Percentiles rank a stretch among this genome's conserved stretches.
phyloP scores from a whole-genome alignment of 352 stramenopile genomes.

The Aphanomyces cochlioides region DNA sequence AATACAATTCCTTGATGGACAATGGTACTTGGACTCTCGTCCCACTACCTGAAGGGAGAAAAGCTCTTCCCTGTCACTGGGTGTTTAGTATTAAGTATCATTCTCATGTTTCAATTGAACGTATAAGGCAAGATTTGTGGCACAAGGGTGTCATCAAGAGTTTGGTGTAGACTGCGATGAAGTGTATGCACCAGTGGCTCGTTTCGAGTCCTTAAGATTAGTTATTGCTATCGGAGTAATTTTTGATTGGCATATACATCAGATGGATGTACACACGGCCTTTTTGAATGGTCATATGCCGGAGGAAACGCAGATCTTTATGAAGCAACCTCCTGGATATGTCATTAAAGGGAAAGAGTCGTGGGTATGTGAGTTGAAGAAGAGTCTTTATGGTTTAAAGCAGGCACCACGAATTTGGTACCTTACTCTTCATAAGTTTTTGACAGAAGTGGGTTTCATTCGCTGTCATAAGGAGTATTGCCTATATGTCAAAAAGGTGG shows the following conservation, averaged over 20 bases:
- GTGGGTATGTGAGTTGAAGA: background rate
- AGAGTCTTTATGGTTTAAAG: too few relatives aligned
- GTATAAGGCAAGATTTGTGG: constrained; percentile 12
- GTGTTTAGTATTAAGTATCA: constrained; percentile 13
- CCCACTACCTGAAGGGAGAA: background rate
- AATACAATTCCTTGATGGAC: constrained; percentile 11
- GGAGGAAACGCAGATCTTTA: background rate
- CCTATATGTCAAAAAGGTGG: background rate
- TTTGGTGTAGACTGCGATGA: constrained; percentile 14
- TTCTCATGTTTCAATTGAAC: background rate
- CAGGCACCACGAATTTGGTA: constrained; percentile 1
- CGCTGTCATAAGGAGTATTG: constrained; percentile 2
- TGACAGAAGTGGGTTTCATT: background rate
- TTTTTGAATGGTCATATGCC: background rate
- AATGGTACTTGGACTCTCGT: constrained; percentile 2
- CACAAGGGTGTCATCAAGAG: background rate
- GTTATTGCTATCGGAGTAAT: background rate
- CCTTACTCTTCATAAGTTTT: background rate
- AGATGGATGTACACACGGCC: background rate
- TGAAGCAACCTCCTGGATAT: constrained; percentile 9
- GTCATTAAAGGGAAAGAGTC: background rate
- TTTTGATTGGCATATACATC: background rate
- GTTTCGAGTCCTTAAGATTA: constrained; percentile 10
- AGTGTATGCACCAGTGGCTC: constrained; percentile 12
- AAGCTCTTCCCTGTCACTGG: constrained; percentile 9